These are phyloP conservation scores for Cyberlindnera mississippiensis DNA, from an alignment of 805 yeast genomes.

Conservation along the genomic window DNA sequence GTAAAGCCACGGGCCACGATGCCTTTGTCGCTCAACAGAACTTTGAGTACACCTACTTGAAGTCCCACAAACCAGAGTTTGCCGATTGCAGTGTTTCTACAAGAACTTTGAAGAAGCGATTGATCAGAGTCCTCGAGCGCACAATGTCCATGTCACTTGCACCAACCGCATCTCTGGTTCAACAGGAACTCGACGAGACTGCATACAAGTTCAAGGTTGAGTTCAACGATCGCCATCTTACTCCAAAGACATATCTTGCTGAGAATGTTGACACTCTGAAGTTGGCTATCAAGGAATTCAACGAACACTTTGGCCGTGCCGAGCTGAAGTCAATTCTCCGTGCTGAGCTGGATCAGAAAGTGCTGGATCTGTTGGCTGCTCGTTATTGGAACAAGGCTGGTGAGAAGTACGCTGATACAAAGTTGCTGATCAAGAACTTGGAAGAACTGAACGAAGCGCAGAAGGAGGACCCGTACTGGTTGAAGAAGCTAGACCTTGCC, in stretches of 20 bases:
- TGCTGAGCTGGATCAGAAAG: conserved; percentile 84
- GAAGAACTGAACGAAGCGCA: conserved; percentile 52
- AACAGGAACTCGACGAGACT: conserved; percentile 90
- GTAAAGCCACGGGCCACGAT: conserved; percentile 53
- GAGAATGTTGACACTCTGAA: conserved; percentile 87
- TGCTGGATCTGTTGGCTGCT: conserved; percentile 80
- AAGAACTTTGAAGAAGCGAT: conserved; percentile 64
- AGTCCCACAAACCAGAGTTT: conserved; percentile 55
- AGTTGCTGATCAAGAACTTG: conserved; percentile 38
- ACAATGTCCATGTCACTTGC: conserved; percentile 87
- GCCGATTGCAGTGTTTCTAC: conserved; percentile 72
- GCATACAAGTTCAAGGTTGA: conserved; percentile 92
- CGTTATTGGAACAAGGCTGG: conserved; percentile 80
- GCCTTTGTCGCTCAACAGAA: conserved; percentile 66
- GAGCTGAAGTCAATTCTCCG: conserved; percentile 77
- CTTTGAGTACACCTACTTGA: conserved; percentile 62
- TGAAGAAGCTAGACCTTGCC: conserved; percentile 76
- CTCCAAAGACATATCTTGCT: conserved; percentile 92
- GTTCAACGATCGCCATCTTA: conserved; percentile 88
- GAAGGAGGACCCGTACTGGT: conserved; percentile 81
- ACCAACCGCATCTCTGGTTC: conserved; percentile 83
- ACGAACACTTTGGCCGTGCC: conserved; percentile 74
- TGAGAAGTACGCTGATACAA: conserved; percentile 18
- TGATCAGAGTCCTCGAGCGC: conserved; percentile 81
- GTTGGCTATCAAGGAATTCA: conserved; percentile 80